Evolutionary conservation across 2,329 filamentous ascomycete genomes (phyloP).

Genomic region (Pyrenochaeta sp.): DNA sequence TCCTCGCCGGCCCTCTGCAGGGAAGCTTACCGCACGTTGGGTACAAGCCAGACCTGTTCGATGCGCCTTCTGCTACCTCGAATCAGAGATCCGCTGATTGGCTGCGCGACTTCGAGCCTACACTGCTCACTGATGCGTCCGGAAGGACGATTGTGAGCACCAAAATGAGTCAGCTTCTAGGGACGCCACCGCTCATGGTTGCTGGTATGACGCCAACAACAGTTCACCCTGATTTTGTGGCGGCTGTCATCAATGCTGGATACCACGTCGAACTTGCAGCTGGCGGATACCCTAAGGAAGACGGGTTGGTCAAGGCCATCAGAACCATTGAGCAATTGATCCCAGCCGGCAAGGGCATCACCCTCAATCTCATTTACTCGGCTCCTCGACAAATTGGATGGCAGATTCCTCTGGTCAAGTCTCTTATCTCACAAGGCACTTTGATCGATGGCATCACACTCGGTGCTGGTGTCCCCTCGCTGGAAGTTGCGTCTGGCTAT

Average conservation of each 20-base stretch:
- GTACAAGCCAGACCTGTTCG: slow-evolving; percentile 97
- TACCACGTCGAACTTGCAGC: slow-evolving; percentile 59
- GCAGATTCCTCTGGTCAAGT: slow-evolving; percentile 60
- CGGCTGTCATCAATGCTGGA: slow-evolving; percentile 61
- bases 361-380: slow-evolving; percentile 62
- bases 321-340: slow-evolving; percentile 53
- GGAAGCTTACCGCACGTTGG: slow-evolving; percentile 90
- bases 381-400: slow-evolving; percentile 60
- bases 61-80: slow-evolving; percentile 92
- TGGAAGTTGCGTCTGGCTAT: slow-evolving; percentile 57
- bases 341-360: slow-evolving; percentile 59
- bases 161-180: slow-evolving; percentile 65
- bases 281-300: slow-evolving; percentile 59
- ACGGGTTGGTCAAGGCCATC: slow-evolving; percentile 55
- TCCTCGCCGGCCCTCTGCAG: slow-evolving; percentile 88
- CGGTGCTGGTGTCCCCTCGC: slow-evolving; percentile 57
- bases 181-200: slow-evolving; percentile 56
- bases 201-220: slow-evolving; percentile 60
- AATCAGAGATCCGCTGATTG: slow-evolving; percentile 96
- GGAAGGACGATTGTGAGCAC: slow-evolving; percentile 94
- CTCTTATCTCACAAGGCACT: slow-evolving; percentile 55
- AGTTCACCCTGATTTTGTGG: slow-evolving; percentile 59
- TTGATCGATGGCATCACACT: slow-evolving; percentile 58
- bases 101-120: slow-evolving; percentile 95
- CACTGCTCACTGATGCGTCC: slow-evolving; percentile 84